phyloP scores from a whole-genome alignment of 2,329 filamentous ascomycete species.

The Stemphylium lycopersici region DNA sequence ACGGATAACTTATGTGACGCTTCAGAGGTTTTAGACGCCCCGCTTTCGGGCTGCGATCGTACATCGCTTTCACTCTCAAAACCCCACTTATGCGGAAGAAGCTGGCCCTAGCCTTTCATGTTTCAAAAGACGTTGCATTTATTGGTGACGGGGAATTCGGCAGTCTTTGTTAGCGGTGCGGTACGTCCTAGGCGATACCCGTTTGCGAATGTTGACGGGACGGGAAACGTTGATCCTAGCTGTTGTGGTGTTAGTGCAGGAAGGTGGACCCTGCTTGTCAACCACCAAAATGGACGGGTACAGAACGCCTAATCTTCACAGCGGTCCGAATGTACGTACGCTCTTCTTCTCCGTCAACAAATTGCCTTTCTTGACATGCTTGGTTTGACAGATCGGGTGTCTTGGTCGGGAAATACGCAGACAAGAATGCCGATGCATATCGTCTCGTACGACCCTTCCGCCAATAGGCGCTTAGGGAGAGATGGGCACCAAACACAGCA shows the following conservation, averaged over 20 bases:
- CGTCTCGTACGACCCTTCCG: not conserved
- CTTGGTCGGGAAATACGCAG: not conserved
- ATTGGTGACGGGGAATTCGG: not conserved
- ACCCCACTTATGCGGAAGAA: not conserved
- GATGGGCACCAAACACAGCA: not conserved
- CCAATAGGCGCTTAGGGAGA: not conserved
- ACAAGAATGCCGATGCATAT: not conserved
- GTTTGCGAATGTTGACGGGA: not conserved
- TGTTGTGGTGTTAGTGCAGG: not conserved
- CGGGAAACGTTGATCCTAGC: not conserved
- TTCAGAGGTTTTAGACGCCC: not conserved
- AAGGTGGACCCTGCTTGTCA: not conserved
- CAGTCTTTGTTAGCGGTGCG: slow-evolving; percentile 1
- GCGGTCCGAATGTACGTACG: not conserved
- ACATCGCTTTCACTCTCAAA: not conserved
- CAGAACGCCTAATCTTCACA: not conserved
- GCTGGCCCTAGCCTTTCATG: not conserved
- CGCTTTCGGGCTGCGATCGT: not conserved
- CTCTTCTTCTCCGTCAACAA: not conserved
- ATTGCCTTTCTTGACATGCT: not conserved
- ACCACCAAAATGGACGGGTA: not conserved
- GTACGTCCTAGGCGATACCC: slow-evolving; percentile 1
- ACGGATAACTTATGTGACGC: not conserved
- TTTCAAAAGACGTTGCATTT: not conserved
- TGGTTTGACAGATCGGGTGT: not conserved